A percentile compares a stretch with the other conserved stretches of the same genome.
Evolutionary conservation across 768 basidiomycete species (phyloP).

Genomic region (Lactifluus rugatus): DNA sequence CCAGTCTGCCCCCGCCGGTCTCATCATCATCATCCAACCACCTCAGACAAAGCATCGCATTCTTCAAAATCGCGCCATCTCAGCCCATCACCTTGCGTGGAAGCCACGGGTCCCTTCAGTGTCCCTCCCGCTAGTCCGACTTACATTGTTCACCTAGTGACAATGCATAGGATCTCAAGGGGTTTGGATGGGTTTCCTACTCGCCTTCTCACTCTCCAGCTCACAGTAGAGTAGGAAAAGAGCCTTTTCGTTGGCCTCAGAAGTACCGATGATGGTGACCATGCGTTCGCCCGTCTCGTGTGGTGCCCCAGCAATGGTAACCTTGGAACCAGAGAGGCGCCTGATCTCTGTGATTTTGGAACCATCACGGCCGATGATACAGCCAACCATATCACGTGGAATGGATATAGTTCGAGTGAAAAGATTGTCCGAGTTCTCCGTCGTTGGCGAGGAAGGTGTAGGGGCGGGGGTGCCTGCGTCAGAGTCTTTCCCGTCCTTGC

Average conservation of each 20-base stretch:
- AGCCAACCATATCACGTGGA: conserved; percentile 98
- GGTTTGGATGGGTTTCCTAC: neutral
- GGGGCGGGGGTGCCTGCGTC: conserved; percentile 41
- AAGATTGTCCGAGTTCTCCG: conserved; percentile 52
- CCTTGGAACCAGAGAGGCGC: conserved; percentile 92
- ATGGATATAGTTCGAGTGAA: conserved; percentile 99
- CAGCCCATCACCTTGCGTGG: conserved; percentile 82
- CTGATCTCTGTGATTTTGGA: conserved; percentile 99
- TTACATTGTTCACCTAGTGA: neutral
- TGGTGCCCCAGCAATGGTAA: conserved; percentile 95
- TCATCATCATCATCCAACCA: conserved; percentile 69
- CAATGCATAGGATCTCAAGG: neutral
- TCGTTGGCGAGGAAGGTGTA: conserved; percentile 35
- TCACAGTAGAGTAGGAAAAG: conserved; percentile 96
- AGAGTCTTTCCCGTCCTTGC: too few relatives aligned
- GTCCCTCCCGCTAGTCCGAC: too few relatives aligned
- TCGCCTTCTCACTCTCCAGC: conserved; percentile 89
- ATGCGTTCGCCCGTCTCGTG: conserved; percentile 98
- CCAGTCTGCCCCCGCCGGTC: conserved; percentile 46
- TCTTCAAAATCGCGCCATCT: conserved; percentile 74
- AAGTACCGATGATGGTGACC: conserved; percentile 97
- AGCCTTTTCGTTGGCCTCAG: conserved; percentile 95
- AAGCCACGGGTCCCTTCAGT: too few relatives aligned
- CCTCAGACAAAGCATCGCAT: conserved; percentile 73
- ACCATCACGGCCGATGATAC: conserved; percentile 91